Conservation (phyloP, 2,329 filamentous ascomycete species). For the Chrysoporthe cubensis region DNA sequence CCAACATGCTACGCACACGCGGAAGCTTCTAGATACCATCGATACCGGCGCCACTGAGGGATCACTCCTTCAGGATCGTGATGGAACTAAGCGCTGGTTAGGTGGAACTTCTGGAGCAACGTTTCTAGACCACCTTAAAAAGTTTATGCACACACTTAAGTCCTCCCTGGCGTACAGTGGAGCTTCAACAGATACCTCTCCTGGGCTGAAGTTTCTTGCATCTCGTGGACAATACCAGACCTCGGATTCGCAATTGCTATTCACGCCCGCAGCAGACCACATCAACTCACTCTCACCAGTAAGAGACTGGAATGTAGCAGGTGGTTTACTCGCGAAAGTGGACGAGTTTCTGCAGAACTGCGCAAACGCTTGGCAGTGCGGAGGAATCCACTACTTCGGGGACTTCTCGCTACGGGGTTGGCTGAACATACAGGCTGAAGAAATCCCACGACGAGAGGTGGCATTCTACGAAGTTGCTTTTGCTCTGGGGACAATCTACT, state of each 20-base stretch:
- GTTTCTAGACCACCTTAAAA: slow-evolving; percentile 54
- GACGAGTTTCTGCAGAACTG: slow-evolving; percentile 52
- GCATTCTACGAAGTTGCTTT: slow-evolving; percentile 52
- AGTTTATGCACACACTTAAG: slow-evolving; percentile 46
- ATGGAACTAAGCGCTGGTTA: slow-evolving; percentile 50
- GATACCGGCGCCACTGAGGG: slow-evolving; percentile 38
- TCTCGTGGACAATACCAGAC: slow-evolving; percentile 52
- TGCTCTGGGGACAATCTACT: slow-evolving; percentile 43
- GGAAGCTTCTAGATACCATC: neutral
- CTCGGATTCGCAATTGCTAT: slow-evolving; percentile 48
- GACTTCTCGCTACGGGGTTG: slow-evolving; percentile 34
- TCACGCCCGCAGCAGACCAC: slow-evolving; percentile 32
- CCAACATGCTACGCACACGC: slow-evolving; percentile 10
- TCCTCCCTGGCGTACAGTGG: slow-evolving; percentile 37
- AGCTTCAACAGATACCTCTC: slow-evolving; percentile 27
- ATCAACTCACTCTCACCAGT: neutral
- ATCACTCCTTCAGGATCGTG: slow-evolving; percentile 48
- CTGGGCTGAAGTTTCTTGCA: slow-evolving; percentile 42
- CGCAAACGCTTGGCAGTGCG: slow-evolving; percentile 46
- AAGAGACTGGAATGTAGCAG: slow-evolving; percentile 39
- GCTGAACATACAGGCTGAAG: slow-evolving; percentile 12
- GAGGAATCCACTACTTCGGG: slow-evolving; percentile 52
- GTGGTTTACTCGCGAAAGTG: slow-evolving; percentile 44
- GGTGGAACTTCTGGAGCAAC: slow-evolving; percentile 55
- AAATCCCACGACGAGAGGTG: slow-evolving; percentile 37